Conservation (phyloP, 345 rosid genomes). For the Rhizophora mangle region DNA sequence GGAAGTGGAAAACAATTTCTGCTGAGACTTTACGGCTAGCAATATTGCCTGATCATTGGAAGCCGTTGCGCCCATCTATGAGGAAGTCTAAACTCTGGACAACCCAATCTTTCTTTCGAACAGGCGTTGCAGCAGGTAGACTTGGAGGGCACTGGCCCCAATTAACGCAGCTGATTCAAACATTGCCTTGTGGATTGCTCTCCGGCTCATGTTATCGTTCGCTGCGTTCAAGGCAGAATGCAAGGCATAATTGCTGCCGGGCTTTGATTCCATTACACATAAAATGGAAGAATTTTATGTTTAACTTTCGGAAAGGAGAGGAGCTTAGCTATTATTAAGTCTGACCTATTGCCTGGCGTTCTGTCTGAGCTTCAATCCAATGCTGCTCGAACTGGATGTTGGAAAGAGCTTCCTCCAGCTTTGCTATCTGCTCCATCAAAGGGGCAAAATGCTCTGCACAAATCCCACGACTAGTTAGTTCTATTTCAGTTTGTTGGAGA, state of each 20-base stretch:
- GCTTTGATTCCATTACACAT: no score
- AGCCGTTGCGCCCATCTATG: no score
- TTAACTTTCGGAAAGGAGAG: background rate
- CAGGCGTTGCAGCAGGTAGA: constrained; percentile 20
- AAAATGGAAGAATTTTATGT: no score
- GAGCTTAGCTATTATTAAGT: background rate
- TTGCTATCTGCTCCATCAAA: constrained; percentile 17
- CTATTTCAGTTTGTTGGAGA: background rate
- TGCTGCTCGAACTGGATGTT: constrained; percentile 19
- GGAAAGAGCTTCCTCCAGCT: constrained; percentile 19
- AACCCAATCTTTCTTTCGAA: constrained; percentile 17
- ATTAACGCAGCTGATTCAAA: constrained; percentile 20
- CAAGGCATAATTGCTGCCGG: background rate
- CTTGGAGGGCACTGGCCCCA: constrained; percentile 18
- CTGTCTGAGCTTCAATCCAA: constrained; percentile 21
- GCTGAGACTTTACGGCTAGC: no score
- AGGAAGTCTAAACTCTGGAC: constrained; percentile 9
- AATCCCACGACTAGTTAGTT: background rate
- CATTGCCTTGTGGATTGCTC: constrained; percentile 22
- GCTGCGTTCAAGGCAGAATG: constrained; percentile 9
- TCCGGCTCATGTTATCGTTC: constrained; percentile 12
- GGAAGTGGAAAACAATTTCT: no score
- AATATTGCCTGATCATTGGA: no score
- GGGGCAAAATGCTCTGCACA: constrained; percentile 19
- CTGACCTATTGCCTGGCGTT: constrained; percentile 13